Evolutionary conservation across 1,139 yeast species (phyloP), one percentile per base, ranked within the genome.

Genomic region (Barnettozyma hawaiiensis): DNA sequence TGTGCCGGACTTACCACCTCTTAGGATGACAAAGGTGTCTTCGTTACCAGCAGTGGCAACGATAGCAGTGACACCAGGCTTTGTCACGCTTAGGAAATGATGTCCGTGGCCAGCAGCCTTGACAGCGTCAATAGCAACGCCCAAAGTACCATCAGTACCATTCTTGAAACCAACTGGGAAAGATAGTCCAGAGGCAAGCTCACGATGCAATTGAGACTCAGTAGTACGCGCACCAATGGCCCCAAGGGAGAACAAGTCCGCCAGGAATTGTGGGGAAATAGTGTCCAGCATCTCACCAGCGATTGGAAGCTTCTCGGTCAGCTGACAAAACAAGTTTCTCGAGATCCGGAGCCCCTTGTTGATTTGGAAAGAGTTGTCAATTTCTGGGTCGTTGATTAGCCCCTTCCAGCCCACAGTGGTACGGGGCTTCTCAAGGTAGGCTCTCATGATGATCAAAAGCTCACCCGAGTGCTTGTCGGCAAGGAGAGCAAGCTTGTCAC

Each of bases 341-440:
- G 97, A 75, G 51, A 90, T 81, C 57, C 94, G 73, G 55, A 92
- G 76, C 52, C 98, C 98, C 67, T 89, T 87, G 72, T 92, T 92
- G 64, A 92, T 92, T 57, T 89, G 81, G 80, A 86, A 90, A 44
- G 97, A 76, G 47, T 87, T 90, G 62, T 92, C 96, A 55, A 92
- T 84, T 59, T 92, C 96, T 20, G 98, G 98, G 66, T 92, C 98
- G 64, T 92, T 92, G 59, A 92, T 90, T 57, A 92, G 74, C 52
- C 97, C 98, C 67, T 92, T 92, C 98, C 98, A 92, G 48, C 98
- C 98, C 42, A 92, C 97, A 20, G 97, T 92, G 42, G 98, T 92
- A 70, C 98, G 81, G 52, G 98, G 98, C 68, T 92, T 92, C 67
- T 92, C 98, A 59, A 92, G 75, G 71, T 92, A 92, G 4, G 97